Conservation (phyloP, 1,284 basidiomycete species). For the Melampsora americana region DNA sequence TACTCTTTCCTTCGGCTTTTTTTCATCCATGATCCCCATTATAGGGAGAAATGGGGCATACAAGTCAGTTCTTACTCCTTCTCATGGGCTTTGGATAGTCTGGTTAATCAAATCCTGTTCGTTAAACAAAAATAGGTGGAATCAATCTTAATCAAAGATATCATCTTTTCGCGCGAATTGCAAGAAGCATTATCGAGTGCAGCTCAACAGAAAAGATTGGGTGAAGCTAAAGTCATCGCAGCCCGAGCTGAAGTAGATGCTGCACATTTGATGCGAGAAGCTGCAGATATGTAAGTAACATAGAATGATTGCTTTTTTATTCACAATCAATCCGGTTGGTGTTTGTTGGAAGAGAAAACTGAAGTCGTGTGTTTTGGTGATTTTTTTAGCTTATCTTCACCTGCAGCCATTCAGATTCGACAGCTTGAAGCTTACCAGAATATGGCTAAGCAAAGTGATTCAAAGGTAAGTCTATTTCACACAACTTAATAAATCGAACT, state of each 20-base stretch:
- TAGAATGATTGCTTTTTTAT: constrained; percentile 47
- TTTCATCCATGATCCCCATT: neutral
- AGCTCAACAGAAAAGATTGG: constrained; percentile 86
- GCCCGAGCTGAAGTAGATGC: constrained; percentile 93
- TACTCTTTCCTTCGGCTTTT: neutral
- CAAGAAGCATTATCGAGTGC: constrained; percentile 86
- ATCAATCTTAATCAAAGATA: constrained; percentile 58
- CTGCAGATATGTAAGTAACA: constrained; percentile 80
- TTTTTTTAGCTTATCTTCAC: constrained; percentile 51
- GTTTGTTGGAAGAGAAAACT: too few relatives aligned
- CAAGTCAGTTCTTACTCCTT: constrained; percentile 49
- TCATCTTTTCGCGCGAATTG: constrained; percentile 88
- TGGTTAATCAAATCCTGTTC: neutral
- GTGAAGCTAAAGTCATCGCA: constrained; percentile 92
- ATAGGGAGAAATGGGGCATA: constrained; percentile 70
- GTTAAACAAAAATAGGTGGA: neutral
- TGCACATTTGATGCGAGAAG: constrained; percentile 88
- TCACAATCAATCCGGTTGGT: too few relatives aligned
- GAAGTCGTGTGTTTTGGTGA: too few relatives aligned
- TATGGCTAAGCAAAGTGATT: constrained; percentile 68
- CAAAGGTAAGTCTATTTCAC: constrained; percentile 91
- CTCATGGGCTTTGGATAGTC: too few relatives aligned
- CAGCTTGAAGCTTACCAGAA: constrained; percentile 81
- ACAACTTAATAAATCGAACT: constrained; percentile 58
- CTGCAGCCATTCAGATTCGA: constrained; percentile 94